Percentiles rank a stretch among this genome's conserved stretches.
Conservation (phyloP, 331 rosid genomes). For the Arachis monticola region DNA sequence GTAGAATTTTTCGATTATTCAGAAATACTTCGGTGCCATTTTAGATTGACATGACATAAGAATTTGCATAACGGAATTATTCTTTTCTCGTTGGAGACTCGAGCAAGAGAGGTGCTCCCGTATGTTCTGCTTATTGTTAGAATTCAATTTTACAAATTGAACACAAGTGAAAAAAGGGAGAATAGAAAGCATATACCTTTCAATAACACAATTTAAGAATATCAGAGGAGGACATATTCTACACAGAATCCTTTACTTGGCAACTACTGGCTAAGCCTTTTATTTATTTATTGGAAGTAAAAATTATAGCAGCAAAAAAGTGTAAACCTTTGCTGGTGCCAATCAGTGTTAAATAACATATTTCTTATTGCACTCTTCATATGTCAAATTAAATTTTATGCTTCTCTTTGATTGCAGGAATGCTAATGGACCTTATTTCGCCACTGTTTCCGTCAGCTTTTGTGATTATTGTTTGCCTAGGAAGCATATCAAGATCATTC, state of each 20-base stretch:
- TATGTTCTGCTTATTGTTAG: conserved; percentile 11
- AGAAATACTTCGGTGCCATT: background rate
- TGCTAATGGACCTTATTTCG: conserved; percentile 97
- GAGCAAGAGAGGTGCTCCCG: background rate
- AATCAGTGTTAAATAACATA: conserved; percentile 9
- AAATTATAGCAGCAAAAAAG: conserved; percentile 3
- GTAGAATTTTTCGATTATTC: conserved; percentile 1
- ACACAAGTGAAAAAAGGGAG: background rate
- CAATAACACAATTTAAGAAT: background rate
- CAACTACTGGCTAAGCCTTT: conserved; percentile 2
- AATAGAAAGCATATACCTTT: background rate
- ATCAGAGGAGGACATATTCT: conserved; percentile 11
- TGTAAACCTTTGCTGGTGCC: conserved; percentile 12
- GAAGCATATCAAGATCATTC: conserved; percentile 96
- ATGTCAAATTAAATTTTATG: conserved; percentile 33
- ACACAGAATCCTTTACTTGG: conserved; percentile 9
- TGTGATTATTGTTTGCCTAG: conserved; percentile 79
- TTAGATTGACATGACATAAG: background rate
- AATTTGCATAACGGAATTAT: background rate
- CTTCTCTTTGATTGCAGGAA: conserved; percentile 60
- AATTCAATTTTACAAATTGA: conserved; percentile 3
- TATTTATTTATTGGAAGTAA: background rate
- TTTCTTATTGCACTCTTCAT: conserved; percentile 26
- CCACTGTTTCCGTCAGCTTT: conserved; percentile 93
- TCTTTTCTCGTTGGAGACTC: background rate